A percentile compares a stretch with the other conserved stretches of the same genome.
Evolutionary conservation across 495 filamentous ascomycete species (phyloP).

Genomic region (Penicillium argentinense): DNA sequence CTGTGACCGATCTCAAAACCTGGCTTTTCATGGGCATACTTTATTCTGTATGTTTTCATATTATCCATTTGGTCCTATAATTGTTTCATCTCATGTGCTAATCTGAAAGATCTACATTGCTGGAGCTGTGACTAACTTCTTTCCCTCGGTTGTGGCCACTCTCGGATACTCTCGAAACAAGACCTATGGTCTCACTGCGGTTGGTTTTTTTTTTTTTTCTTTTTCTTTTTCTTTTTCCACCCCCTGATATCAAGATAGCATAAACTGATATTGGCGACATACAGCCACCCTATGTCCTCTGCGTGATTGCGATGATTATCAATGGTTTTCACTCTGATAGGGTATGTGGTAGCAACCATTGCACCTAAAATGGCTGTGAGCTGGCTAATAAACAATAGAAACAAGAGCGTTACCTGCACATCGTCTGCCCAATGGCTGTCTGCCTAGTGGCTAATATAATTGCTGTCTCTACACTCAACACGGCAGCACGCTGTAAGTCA

Average conservation of each 20-base stretch:
- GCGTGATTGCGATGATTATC: slow-evolving; percentile 10
- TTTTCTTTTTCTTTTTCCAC: too few relatives aligned
- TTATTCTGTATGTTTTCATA: neutral
- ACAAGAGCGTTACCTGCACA: slow-evolving; percentile 16
- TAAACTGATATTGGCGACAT: neutral
- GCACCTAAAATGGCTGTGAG: neutral
- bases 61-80: too few relatives aligned
- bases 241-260: too few relatives aligned
- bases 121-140: slow-evolving; percentile 6
- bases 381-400: slow-evolving; percentile 6
- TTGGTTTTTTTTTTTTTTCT: neutral
- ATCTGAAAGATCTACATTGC: slow-evolving; percentile 4
- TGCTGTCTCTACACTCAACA: slow-evolving; percentile 13
- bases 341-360: neutral
- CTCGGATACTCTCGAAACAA: slow-evolving; percentile 8
- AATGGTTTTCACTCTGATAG: slow-evolving; percentile 16
- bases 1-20: slow-evolving; percentile 18
- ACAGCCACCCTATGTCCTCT: slow-evolving; percentile 7
- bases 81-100: neutral
- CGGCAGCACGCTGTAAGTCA: slow-evolving; percentile 12
- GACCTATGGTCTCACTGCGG: slow-evolving; percentile 5
- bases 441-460: slow-evolving; percentile 13
- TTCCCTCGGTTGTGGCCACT: slow-evolving; percentile 5
- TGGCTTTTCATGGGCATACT: slow-evolving; percentile 17
- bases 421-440: slow-evolving; percentile 8